phyloP scores from a whole-genome alignment of 306 rosid species.

The Albizia julibrissin region DNA sequence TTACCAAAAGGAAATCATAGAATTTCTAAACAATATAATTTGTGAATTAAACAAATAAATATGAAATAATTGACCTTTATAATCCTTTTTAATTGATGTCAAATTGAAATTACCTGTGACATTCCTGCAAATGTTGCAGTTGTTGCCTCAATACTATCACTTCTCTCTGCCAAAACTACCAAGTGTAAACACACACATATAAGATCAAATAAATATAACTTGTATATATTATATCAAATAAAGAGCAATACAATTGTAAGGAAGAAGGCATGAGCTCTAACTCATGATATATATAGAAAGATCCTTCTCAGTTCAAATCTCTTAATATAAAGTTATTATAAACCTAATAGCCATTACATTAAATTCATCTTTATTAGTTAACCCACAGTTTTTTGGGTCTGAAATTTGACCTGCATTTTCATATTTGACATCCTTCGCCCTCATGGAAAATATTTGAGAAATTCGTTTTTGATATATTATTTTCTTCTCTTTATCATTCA shows the following conservation, averaged over 20 bases:
- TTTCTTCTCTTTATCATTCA: too few species aligned
- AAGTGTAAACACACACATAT: background rate
- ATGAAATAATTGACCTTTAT: background rate
- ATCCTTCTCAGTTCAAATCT: too few species aligned
- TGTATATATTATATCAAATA: background rate
- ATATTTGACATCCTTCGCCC: too few species aligned
- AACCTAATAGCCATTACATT: background rate
- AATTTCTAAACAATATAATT: background rate
- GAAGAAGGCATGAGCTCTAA: background rate
- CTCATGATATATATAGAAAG: background rate
- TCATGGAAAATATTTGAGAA: too few species aligned
- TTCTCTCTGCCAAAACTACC: constrained; percentile 56
- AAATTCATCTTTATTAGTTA: too few species aligned
- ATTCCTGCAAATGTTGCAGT: constrained; percentile 51
- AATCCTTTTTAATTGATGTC: background rate
- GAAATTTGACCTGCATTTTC: too few species aligned
- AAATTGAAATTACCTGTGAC: constrained; percentile 39
- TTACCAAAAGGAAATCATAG: background rate
- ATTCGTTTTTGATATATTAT: too few species aligned
- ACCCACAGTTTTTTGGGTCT: too few species aligned
- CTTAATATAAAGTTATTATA: too few species aligned
- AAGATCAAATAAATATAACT: background rate
- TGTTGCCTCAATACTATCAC: constrained; percentile 51
- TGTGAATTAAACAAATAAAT: background rate
- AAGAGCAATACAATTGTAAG: background rate